Base-by-base conservation (phyloP, 2,329 filamentous ascomycete species). In the Nemania serpens region DNA sequence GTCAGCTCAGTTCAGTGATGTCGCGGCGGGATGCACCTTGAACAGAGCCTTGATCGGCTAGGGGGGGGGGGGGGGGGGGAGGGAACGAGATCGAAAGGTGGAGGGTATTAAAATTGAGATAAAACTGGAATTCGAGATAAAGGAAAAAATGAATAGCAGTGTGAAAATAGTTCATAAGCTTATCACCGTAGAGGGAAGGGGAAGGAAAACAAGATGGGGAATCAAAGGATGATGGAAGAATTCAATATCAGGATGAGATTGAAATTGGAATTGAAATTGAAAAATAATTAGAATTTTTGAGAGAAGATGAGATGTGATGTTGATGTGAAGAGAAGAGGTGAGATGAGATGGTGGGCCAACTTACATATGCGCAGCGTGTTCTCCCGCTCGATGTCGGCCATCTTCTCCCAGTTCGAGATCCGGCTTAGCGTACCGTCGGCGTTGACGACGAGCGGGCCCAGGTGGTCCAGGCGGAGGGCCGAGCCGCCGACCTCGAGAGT, bases 401-500 rank as follows among this genome's bases (percentile, higher is more conserved):
- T 91, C 65, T 87, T 78, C 9, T 77, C 79, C 90, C 90, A 93
- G 74, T 93, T 93, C 37, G 82, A 76, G 68, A 93, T 90, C 36
- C 89, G 82, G 58, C 86, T 87, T 67, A 92, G 74, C 9, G 87
- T 87, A 18, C 90, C 90, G 74, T 93, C 88, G 62, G 80, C 78
- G 73, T 91, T 90, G 56, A 93, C 86, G 1, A 93, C 89, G 68
- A 93, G 79, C 1, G 90, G 90, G 0, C 90, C 90, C 22, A 93
- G 77, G 62, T 85, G 82, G 70, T 91, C 88, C 9, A 66, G 42
- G 3, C 55, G 55, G 33, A 93, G 82, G 51, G 82, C 84, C 45
- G 90, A 80, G 52, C 73, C 73, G 55, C 73, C 71, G 51, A 77
- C 77, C 66, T 74, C 73, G 22, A 78, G 73, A 49, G 72, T 61